Evolutionary conservation across 2,329 filamentous ascomycete species (phyloP), one percentile per base, ranked within the genome.

Genomic region (Septoria linicola): DNA sequence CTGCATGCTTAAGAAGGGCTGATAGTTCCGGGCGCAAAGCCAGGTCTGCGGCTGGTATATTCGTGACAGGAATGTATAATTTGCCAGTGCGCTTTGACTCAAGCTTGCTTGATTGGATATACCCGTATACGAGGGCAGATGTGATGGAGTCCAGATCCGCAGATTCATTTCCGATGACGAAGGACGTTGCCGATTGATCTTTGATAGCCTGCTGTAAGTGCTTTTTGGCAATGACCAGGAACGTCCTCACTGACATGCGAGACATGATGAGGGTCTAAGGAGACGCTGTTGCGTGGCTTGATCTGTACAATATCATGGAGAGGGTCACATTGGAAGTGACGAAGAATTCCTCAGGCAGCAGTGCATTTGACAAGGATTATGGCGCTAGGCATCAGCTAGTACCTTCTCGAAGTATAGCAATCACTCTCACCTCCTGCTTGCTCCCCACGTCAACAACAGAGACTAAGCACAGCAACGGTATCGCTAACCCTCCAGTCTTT

Each of bases 101-200:
- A 3, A 79, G 72, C 3, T 77, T 67, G 64, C 83, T 78, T 27
- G 82, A 85, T 57, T 82, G 81, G 31, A 92, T 73, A 69, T 91
- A 93, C 50, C 88, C 86, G 53, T 86, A 82, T 20, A 91, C 70
- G 14, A 93, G 71, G 20, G 88, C 81, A 21, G 82, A 85, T 68
- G 85, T 88, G 59, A 93, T 79, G 1, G 88, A 91, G 71, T 93
- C 88, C 48, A 93, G 83, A 61, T 93, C 88, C 87, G 76, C 77
- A 44, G 76, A 78, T 63, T 79, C 76, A 59, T 80, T 80, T 56
- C 77, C 77, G 57, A 79, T 73, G 13, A 79, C 76, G 53, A 80
- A 68, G 3, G 74, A 75, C 23, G 77, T 63, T 20, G 70, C 71
- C 20, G 71, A 66, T 36, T 67, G 66, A 19, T 68, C 66, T 23